Evolutionary conservation across 805 yeast species (phyloP).

Genomic region (Kazachstania bromeliacearum): DNA sequence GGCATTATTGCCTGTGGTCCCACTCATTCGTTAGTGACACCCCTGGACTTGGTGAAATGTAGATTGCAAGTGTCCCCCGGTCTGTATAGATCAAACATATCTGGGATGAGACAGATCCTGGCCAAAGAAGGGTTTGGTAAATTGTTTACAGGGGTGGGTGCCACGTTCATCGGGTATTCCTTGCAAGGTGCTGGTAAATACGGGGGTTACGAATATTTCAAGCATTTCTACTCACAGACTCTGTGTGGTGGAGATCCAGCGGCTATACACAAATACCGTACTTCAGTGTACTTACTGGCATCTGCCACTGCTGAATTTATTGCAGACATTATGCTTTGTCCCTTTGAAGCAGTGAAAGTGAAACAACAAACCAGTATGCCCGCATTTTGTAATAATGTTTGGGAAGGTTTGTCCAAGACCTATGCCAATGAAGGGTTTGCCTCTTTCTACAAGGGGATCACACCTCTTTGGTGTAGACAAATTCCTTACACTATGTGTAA

Average conservation of each 20-base stretch:
- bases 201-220: conserved; percentile 89
- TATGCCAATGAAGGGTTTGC: conserved; percentile 59
- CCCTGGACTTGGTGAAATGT: conserved; percentile 87
- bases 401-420: conserved; percentile 60
- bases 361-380: conserved; percentile 90
- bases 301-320: conserved; percentile 91
- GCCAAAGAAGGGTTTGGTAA: conserved; percentile 66
- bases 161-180: conserved; percentile 87
- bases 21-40: conserved; percentile 88
- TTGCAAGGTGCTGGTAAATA: conserved; percentile 96
- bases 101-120: conserved; percentile 73
- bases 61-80: conserved; percentile 78
- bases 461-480: conserved; percentile 93
- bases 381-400: conserved; percentile 57
- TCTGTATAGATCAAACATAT: conserved; percentile 64
- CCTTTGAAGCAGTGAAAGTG: conserved; percentile 91
- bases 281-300: conserved; percentile 69
- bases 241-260: conserved; percentile 56
- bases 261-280: conserved; percentile 51
- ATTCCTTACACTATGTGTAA: conserved; percentile 98
- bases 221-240: conserved; percentile 57
- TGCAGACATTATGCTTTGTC: conserved; percentile 86
- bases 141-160: conserved; percentile 81
- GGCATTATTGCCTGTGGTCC: conserved; percentile 88
- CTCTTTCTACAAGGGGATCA: conserved; percentile 78